Conservation (phyloP, 2,329 filamentous ascomycete species). For the Arthrinium phaeospermum region DNA sequence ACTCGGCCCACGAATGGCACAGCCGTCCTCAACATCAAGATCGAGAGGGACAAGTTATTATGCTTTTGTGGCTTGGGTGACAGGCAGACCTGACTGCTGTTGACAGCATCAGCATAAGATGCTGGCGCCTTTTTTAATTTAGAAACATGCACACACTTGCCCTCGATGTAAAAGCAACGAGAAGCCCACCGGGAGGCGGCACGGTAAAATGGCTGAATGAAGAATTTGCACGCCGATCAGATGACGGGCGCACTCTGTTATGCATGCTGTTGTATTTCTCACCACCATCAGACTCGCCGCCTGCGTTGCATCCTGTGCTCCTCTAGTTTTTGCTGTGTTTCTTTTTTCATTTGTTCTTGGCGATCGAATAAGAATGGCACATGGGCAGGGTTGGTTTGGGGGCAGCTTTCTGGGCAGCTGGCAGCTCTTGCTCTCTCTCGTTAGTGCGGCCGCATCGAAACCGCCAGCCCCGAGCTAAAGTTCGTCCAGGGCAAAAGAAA, state of each 20-base stretch:
- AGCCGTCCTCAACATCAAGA: not conserved
- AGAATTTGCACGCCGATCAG: slow-evolving; percentile 7
- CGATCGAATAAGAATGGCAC: not conserved
- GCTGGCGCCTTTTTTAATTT: not conserved
- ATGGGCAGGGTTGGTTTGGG: not conserved
- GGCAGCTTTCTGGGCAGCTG: no score
- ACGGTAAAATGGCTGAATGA: slow-evolving; percentile 14
- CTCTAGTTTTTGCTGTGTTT: slow-evolving; percentile 1
- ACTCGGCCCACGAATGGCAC: not conserved
- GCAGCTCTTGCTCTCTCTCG: not conserved
- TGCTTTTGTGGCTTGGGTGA: not conserved
- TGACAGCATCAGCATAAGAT: not conserved
- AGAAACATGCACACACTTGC: not conserved
- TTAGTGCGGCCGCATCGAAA: slow-evolving; percentile 10
- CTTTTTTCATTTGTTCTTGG: not conserved
- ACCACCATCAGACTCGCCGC: slow-evolving; percentile 1
- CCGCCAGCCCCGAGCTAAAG: not conserved
- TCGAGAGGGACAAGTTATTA: not conserved
- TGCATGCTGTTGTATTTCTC: not conserved
- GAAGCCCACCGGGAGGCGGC: not conserved
- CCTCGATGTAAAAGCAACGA: not conserved
- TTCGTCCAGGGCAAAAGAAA: not conserved
- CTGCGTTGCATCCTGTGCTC: not conserved
- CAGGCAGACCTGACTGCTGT: not conserved
- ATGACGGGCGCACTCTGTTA: not conserved